A percentile compares a stretch with the other conserved stretches of the same genome.
These are phyloP conservation scores for Neurospora discreta DNA, from an alignment of 495 filamentous ascomycete species.

Conservation along the genomic window DNA sequence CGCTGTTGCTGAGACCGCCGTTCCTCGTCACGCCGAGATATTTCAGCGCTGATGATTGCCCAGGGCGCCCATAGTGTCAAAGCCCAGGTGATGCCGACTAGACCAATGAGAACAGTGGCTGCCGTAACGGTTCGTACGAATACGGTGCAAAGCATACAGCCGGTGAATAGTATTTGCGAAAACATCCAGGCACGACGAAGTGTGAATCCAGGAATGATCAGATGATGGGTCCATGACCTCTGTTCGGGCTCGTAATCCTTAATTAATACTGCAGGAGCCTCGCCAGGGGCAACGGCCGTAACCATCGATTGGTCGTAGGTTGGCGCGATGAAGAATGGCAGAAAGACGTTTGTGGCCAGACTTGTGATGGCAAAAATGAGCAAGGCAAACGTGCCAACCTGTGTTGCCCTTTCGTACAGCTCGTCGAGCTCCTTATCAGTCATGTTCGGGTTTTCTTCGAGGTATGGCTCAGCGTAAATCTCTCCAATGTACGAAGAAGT, in stretches of 20 bases:
- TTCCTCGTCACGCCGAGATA: slow-evolving; percentile 63
- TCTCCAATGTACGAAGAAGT: slow-evolving; percentile 86
- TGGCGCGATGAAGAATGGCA: slow-evolving; percentile 73
- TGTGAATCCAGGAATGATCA: slow-evolving; percentile 70
- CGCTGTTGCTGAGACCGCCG: slow-evolving; percentile 39
- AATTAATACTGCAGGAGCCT: slow-evolving; percentile 5
- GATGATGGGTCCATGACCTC: slow-evolving; percentile 37
- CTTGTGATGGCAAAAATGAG: slow-evolving; percentile 80
- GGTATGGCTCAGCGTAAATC: slow-evolving; percentile 72
- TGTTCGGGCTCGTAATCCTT: slow-evolving; percentile 21
- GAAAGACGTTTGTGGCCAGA: slow-evolving; percentile 63
- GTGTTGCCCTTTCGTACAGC: slow-evolving; percentile 71
- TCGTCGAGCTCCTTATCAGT: slow-evolving; percentile 59
- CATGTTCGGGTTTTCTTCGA: slow-evolving; percentile 65
- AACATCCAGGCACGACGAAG: slow-evolving; percentile 78
- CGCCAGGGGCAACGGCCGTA: slow-evolving; percentile 11
- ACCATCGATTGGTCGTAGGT: slow-evolving; percentile 45
- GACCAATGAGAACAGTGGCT: slow-evolving; percentile 61
- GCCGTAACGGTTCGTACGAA: slow-evolving; percentile 54
- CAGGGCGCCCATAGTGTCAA: slow-evolving; percentile 86
- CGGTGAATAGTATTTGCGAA: slow-evolving; percentile 67
- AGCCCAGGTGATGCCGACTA: slow-evolving; percentile 82
- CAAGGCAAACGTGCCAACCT: slow-evolving; percentile 71
- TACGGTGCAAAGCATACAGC: slow-evolving; percentile 70
- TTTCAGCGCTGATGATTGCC: slow-evolving; percentile 81